A percentile compares a stretch with the other conserved stretches of the same genome.
These are phyloP conservation scores for Scenedesmus sp. DNA, from an alignment of 163 green algal genomes.

Conservation along the genomic window DNA sequence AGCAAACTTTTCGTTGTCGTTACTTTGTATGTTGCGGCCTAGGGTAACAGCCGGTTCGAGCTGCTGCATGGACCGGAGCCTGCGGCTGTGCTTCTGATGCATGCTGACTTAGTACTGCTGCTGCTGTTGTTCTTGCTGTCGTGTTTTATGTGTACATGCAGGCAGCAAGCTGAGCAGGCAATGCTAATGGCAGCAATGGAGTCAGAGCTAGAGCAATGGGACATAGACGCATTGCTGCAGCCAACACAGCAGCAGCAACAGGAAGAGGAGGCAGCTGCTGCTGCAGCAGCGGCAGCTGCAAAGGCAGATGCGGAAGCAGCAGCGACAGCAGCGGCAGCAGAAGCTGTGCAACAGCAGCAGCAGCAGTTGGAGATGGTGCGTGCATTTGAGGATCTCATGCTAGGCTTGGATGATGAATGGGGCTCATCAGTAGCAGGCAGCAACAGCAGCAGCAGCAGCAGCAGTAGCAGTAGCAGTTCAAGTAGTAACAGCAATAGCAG, in stretches of 20 bases:
- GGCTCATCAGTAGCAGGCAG: neutral
- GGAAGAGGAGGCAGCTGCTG: neutral
- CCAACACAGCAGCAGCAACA: constrained; percentile 15
- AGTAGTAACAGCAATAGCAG: neutral
- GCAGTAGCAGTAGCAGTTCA: neutral
- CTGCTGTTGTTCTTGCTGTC: neutral
- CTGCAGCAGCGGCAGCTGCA: neutral
- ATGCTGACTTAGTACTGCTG: neutral
- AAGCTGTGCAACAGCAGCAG: neutral
- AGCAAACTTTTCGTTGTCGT: too few species aligned
- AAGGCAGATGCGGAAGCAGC: neutral
- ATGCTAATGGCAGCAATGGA: constrained; percentile 15
- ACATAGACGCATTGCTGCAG: neutral
- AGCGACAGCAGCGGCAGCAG: neutral
- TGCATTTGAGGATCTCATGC: neutral
- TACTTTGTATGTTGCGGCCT: too few species aligned
- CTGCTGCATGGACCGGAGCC: too few species aligned
- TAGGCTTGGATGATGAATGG: neutral
- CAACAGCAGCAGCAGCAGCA: neutral
- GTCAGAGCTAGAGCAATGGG: neutral
- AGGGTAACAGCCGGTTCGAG: too few species aligned
- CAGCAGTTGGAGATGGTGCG: constrained; percentile 7
- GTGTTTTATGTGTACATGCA: neutral
- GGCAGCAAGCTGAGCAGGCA: constrained; percentile 4
- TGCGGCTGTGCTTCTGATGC: too few species aligned